Evolutionary conservation across 2,329 filamentous ascomycete genomes (phyloP), one percentile per base, ranked within the genome.

Genomic region (Septoria petroselini): DNA sequence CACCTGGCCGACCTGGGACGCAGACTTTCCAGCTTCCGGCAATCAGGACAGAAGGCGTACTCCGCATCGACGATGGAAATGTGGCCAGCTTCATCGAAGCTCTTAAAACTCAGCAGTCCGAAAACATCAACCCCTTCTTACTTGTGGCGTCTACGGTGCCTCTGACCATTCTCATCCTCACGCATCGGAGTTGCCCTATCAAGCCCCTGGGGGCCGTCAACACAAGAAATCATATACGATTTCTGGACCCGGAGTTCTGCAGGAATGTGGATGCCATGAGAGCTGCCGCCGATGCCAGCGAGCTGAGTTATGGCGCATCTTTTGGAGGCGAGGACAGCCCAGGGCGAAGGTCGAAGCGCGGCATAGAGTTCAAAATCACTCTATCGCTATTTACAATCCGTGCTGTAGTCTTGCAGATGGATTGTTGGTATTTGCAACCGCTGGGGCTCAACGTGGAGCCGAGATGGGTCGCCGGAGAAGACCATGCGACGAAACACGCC

Each of bases 121-220:
- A 30, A 2, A 8, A n/a, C 2, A 34, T 42, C 34, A 50, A 50
- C 39, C 50, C 50, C 11, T 34, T 54, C 42, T 53, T 55, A 15
- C 40, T 58, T 2, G 39, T 46, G 11, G 42, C 50, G 8, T 35
- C 43, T n/a, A 53, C 55, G 1, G 38, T 54, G 12, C 55, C 55
- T 14, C 40, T 58, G 30, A 33, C 47, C 2, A 49, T 58, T 9
- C 23, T 41, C 8, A 45, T 56, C 29, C 43, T 58, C 4, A 46
- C 53, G 5, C 34, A 50, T 33, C 40, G 41, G 2, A 48, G n/a
- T 6, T 53, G 52, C 30, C 55, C 53, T 7, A 52, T 58, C 27
- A 47, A 40, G 31, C 55, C 55, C 3, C 47, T 58, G 2, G 55
- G 55, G 14, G 53, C 55, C 2, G 53, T 58, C 38, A 58, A 58